Percentiles rank a stretch among this genome's conserved stretches.
Evolutionary conservation across 2,329 filamentous ascomycete species (phyloP).

Genomic region (Diaporthe australafricana): DNA sequence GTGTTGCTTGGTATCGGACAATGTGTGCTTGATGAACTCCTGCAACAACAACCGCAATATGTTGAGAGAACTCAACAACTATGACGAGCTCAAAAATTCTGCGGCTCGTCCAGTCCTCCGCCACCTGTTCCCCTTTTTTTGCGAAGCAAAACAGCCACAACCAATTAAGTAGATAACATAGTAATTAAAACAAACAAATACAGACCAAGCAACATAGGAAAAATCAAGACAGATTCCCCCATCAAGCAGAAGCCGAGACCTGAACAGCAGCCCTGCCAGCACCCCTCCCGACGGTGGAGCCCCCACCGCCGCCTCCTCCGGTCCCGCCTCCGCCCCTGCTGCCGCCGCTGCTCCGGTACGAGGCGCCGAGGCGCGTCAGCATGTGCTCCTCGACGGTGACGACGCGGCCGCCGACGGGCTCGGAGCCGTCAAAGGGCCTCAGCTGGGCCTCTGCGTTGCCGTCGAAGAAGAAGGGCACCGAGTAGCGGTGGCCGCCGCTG

Average conservation of each 20-base stretch:
- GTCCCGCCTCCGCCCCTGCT: background rate
- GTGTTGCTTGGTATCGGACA: conserved; percentile 15
- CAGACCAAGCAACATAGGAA: background rate
- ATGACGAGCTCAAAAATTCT: background rate
- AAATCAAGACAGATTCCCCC: background rate
- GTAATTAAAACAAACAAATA: background rate
- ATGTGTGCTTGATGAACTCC: background rate
- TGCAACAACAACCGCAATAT: conserved; percentile 9
- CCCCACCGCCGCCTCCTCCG: background rate
- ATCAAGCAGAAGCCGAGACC: background rate
- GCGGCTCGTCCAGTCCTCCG: background rate
- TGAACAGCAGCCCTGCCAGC: background rate
- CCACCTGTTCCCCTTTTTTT: too few relatives aligned
- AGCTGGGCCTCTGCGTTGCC: conserved; percentile 59
- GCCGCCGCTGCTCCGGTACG: conserved; percentile 39
- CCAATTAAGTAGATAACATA: too few relatives aligned
- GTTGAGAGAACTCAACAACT: background rate
- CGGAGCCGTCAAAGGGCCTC: conserved; percentile 46
- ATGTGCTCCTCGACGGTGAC: conserved; percentile 49
- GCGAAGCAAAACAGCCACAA: conserved; percentile 1
- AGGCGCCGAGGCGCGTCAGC: conserved; percentile 46
- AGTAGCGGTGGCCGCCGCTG: conserved; percentile 62
- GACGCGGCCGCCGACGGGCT: conserved; percentile 40
- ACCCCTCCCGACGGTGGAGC: conserved; percentile 9
- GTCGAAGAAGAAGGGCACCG: conserved; percentile 67